Base-by-base conservation (phyloP, 1,139 yeast genomes). In the Arxiozyma bovina region DNA sequence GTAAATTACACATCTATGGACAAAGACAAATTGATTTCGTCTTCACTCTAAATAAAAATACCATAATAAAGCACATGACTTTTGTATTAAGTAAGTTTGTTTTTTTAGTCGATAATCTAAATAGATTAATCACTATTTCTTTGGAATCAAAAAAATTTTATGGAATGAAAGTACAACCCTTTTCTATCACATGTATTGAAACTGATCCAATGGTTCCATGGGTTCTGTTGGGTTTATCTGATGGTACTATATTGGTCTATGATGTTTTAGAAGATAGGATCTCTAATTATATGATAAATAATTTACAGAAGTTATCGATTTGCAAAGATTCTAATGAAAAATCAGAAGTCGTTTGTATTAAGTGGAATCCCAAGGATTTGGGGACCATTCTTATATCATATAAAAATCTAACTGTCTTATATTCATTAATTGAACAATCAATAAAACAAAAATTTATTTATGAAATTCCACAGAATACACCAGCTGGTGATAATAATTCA, bases 201-300 rank as follows among this genome's bases (percentile, higher is more conserved):
- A 70, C 85, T 1, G 99, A 94, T 63, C 96, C 97, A 0, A 78
- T 94, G 0, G 70, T 93, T 60, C 97, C 91, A 69, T 93, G 95
- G 89, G 71, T 91, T 34, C 76, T 85, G 51, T 65, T 91, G 43
- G 99, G 98, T 3, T 72, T 89, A 55, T 78, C 82, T 51, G 89
- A 84, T 68, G 99, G 99, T 4, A 72, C 80, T 7, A 70, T 87
- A 1, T 69, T 81, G 51, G 83, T 86, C n/a, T 93, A 80, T 65
- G 96, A 93, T 68, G 83, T 93, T 21, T 97, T 90, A 64, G 75
- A 96, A 48, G 85, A 90, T 45, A 65, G 69, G 43, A 69, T 83
- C 59, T 79, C 96, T 0, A 84, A 87, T 1, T 78, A 80, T 58
- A 76, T 85, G 55, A 74, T 93, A 42, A 86, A 81, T 56, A 87